phyloP scores from a whole-genome alignment of 2,329 filamentous ascomycete species.

The Penicillium sp. region DNA sequence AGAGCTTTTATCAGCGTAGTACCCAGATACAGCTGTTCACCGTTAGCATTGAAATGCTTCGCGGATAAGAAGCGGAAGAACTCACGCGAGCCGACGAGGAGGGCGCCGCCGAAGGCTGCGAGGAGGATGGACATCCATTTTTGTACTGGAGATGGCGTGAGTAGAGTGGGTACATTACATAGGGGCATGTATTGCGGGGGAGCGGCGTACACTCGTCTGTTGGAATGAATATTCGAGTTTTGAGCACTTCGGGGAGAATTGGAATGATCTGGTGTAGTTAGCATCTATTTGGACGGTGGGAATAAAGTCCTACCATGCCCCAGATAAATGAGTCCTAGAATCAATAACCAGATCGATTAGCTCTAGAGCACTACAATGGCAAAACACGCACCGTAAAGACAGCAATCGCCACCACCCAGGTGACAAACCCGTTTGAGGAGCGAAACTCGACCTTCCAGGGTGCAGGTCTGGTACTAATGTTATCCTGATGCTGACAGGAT shows the following conservation, averaged over 20 bases:
- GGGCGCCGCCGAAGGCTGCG: constrained; percentile 70
- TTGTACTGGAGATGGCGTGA: constrained; percentile 56
- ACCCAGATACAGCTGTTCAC: constrained; percentile 33
- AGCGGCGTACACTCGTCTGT: constrained; percentile 51
- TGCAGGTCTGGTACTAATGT: background rate
- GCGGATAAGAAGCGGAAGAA: background rate
- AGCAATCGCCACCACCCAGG: constrained; percentile 44
- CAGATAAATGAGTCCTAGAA: constrained; percentile 47
- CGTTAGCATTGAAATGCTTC: background rate
- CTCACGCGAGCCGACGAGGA: constrained; percentile 56
- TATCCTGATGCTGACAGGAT: background rate
- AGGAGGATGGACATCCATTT: constrained; percentile 73
- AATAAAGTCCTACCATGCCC: constrained; percentile 34
- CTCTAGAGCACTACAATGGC: background rate
- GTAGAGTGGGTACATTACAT: background rate
- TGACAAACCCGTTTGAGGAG: constrained; percentile 46
- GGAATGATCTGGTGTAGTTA: constrained; percentile 60
- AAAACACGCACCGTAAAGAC: constrained; percentile 46
- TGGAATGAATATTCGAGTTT: constrained; percentile 31
- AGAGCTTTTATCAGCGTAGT: constrained; percentile 57
- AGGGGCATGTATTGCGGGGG: background rate
- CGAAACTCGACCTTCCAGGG: constrained; percentile 37
- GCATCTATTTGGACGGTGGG: too few relatives aligned
- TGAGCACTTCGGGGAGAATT: constrained; percentile 70
- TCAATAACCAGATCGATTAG: constrained; percentile 8